phyloP scores from a whole-genome alignment of 129 eudicot species.

The Chrysanthemum makinoi region DNA sequence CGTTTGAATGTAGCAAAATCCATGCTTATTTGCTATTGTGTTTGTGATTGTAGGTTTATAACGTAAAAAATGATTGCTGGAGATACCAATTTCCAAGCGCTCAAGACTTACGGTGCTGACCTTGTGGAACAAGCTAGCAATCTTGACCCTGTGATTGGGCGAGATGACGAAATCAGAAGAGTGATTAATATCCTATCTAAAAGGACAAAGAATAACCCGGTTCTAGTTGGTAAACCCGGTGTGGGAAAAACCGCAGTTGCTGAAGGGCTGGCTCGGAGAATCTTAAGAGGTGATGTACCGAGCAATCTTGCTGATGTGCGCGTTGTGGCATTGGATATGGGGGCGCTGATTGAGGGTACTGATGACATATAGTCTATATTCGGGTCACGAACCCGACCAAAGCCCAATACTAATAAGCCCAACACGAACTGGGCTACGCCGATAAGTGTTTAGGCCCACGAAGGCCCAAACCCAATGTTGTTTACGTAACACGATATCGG shows the following conservation, averaged over 20 bases:
- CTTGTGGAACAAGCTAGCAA: slow-evolving; percentile 92
- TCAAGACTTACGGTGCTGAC: slow-evolving; percentile 91
- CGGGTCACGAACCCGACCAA: too few species aligned
- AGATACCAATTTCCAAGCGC: slow-evolving; percentile 70
- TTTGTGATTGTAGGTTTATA: too few species aligned
- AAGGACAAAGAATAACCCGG: slow-evolving; percentile 91
- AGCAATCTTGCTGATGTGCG: slow-evolving; percentile 81
- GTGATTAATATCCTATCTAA: slow-evolving; percentile 77
- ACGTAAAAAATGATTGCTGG: too few species aligned
- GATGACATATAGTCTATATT: too few species aligned
- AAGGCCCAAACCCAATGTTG: too few species aligned
- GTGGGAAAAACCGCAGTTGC: slow-evolving; percentile 97
- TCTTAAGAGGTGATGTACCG: slow-evolving; percentile 83
- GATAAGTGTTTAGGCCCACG: too few species aligned
- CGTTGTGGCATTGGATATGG: slow-evolving; percentile 88
- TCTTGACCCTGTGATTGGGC: slow-evolving; percentile 96
- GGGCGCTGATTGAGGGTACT: slow-evolving; percentile 85
- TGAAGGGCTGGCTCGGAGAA: slow-evolving; percentile 94
- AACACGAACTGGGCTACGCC: too few species aligned
- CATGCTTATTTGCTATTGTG: too few species aligned
- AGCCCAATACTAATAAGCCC: too few species aligned
- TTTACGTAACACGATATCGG: too few species aligned
- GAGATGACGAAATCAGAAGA: slow-evolving; percentile 90
- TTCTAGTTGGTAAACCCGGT: slow-evolving; percentile 92
- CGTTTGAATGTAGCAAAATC: too few species aligned